Percentiles rank a stretch among this genome's conserved stretches.
Evolutionary conservation across 2,329 filamentous ascomycete species (phyloP).

Genomic region (Cladophialophora exuberans): DNA sequence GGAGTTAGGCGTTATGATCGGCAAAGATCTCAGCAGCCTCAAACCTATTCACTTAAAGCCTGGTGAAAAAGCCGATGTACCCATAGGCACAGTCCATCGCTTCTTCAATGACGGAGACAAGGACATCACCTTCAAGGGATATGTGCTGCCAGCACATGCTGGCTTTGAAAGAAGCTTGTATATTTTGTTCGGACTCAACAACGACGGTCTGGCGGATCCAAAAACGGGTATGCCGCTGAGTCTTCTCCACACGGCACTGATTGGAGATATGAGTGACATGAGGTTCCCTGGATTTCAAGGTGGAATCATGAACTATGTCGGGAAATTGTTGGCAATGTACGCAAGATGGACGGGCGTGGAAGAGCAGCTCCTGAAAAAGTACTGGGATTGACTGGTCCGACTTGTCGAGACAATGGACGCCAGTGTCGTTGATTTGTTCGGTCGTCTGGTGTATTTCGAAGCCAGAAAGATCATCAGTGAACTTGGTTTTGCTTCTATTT

Average conservation of each 20-base stretch:
- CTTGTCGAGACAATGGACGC: too few relatives aligned
- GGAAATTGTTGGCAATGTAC: constrained; percentile 16
- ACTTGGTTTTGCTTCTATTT: too few relatives aligned
- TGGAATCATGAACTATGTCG: constrained; percentile 18
- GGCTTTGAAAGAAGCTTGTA: constrained; percentile 30
- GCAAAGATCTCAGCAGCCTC: not conserved
- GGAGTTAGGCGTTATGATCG: constrained; percentile 14
- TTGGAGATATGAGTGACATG: constrained; percentile 25
- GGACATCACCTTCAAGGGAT: constrained; percentile 19
- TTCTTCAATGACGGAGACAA: constrained; percentile 26
- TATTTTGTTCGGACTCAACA: constrained; percentile 30
- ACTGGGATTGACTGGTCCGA: constrained; percentile 23
- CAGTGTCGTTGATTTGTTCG: too few relatives aligned
- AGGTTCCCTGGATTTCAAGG: constrained; percentile 22
- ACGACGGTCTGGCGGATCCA: constrained; percentile 24
- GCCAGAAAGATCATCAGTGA: too few relatives aligned
- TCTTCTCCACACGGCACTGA: constrained; percentile 20
- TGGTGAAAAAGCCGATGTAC: constrained; percentile 23
- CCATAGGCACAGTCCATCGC: constrained; percentile 21
- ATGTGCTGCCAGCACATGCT: constrained; percentile 21
- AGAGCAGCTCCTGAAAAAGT: constrained; percentile 25
- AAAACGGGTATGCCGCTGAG: constrained; percentile 24
- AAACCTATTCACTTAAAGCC: constrained; percentile 8
- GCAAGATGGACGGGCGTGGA: constrained; percentile 25
- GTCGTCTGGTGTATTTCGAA: not conserved